Percentiles rank a stretch among this genome's conserved stretches.
phyloP scores from a whole-genome alignment of 768 basidiomycete genomes.

The Suillus placidus region DNA sequence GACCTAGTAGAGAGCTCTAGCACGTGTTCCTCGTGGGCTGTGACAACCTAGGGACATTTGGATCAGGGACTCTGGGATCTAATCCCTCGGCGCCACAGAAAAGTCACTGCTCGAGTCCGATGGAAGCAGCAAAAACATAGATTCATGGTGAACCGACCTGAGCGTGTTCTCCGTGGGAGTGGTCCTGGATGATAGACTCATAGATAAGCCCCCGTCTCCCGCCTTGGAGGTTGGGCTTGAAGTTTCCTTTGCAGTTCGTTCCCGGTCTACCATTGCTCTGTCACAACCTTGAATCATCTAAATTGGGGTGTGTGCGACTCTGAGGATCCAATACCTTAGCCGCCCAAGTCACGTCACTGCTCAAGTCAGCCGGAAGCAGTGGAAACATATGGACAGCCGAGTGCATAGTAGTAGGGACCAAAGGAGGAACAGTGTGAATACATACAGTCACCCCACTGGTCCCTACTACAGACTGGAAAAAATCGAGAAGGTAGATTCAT shows the following conservation, averaged over 20 bases:
- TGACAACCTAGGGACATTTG: neutral
- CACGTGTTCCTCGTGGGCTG: neutral
- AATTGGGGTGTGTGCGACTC: too few relatives aligned
- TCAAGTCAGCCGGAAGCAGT: neutral
- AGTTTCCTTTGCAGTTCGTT: too few relatives aligned
- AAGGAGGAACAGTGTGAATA: neutral
- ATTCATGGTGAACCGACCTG: too few relatives aligned
- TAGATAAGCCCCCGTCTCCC: too few relatives aligned
- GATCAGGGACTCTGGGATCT: neutral
- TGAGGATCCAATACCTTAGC: too few relatives aligned
- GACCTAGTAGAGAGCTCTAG: neutral
- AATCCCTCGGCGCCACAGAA: neutral
- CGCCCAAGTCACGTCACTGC: too few relatives aligned
- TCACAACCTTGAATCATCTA: too few relatives aligned
- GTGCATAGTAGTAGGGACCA: neutral
- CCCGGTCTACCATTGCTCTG: too few relatives aligned
- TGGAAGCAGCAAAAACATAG: too few relatives aligned
- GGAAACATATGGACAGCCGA: neutral
- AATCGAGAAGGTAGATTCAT: neutral
- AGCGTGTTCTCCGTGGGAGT: too few relatives aligned
- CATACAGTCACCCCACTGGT: neutral
- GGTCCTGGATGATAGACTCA: too few relatives aligned
- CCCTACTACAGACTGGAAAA: neutral
- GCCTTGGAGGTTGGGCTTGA: too few relatives aligned
- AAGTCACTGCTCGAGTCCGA: neutral